A percentile compares a stretch with the other conserved stretches of the same genome.
Conservation (phyloP, 1,139 yeast genomes). For the Lizanozyma gosingica region DNA sequence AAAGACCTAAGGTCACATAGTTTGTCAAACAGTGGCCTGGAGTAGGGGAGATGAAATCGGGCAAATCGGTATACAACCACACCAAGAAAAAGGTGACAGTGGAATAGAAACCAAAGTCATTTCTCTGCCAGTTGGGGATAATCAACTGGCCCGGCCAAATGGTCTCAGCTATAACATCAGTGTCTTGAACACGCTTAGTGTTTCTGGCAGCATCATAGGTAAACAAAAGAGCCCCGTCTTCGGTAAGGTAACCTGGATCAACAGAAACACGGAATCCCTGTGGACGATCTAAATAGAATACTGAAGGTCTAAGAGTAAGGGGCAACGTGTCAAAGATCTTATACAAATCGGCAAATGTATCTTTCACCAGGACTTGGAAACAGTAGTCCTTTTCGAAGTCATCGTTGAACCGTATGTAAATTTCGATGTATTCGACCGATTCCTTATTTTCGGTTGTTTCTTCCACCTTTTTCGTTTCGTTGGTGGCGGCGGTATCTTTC, state of each 20-base stretch:
- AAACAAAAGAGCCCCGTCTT: constrained; percentile 73
- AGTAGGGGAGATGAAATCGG: constrained; percentile 81
- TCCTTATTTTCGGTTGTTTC: constrained; percentile 4
- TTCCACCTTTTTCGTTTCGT: not conserved
- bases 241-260: constrained; percentile 79
- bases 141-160: constrained; percentile 89
- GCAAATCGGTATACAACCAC: constrained; percentile 92
- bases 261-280: constrained; percentile 57
- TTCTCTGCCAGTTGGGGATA: constrained; percentile 68
- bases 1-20: constrained; percentile 35
- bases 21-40: constrained; percentile 85
- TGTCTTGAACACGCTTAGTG: constrained; percentile 33
- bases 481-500: no score
- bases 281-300: constrained; percentile 62
- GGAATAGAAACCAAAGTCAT: constrained; percentile 38
- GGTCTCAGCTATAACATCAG: constrained; percentile 45
- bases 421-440: constrained; percentile 39
- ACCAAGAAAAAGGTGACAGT: constrained; percentile 38
- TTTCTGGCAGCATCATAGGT: constrained; percentile 47
- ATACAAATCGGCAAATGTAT: constrained; percentile 49
- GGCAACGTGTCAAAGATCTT: constrained; percentile 61
- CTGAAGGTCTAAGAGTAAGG: constrained; percentile 68
- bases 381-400: constrained; percentile 87
- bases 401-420: constrained; percentile 76
- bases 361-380: constrained; percentile 56